Percentiles rank a stretch among this genome's conserved stretches.
phyloP scores from a whole-genome alignment of 1,139 yeast species.

The Kodamaea alishanica region DNA sequence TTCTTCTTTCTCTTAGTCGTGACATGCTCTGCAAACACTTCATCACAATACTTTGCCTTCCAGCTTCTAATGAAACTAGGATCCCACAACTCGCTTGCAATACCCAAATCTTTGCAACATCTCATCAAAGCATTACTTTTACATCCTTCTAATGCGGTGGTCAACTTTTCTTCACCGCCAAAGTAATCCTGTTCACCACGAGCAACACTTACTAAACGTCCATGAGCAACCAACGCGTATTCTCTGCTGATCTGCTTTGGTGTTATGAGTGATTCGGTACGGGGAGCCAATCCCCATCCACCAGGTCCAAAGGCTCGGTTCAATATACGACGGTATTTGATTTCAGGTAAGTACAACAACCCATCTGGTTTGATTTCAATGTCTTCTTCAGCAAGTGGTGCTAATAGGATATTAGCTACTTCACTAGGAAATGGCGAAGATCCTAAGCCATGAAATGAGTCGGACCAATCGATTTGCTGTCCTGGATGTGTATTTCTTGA shows the following conservation, averaged over 20 bases:
- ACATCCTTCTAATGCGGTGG: slow-evolving; percentile 97
- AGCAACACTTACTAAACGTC: slow-evolving; percentile 85
- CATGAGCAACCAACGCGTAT: slow-evolving; percentile 82
- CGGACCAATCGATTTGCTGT: slow-evolving; percentile 59
- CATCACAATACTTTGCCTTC: slow-evolving; percentile 74
- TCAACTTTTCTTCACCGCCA: slow-evolving; percentile 74
- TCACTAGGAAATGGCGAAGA: slow-evolving; percentile 64
- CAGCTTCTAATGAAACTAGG: slow-evolving; percentile 81
- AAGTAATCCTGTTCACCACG: slow-evolving; percentile 95
- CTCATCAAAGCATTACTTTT: slow-evolving; percentile 96
- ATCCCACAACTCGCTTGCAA: slow-evolving; percentile 97
- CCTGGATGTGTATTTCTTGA: slow-evolving; percentile 3
- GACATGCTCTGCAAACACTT: slow-evolving; percentile 81
- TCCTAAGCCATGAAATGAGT: slow-evolving; percentile 81
- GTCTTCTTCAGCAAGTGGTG: slow-evolving; percentile 62
- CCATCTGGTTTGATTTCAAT: slow-evolving; percentile 97
- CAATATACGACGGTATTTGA: slow-evolving; percentile 83
- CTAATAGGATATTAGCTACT: slow-evolving; percentile 55
- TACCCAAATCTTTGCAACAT: slow-evolving; percentile 94
- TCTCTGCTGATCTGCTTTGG: slow-evolving; percentile 69
- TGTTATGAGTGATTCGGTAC: slow-evolving; percentile 79
- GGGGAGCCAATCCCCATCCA: slow-evolving; percentile 97
- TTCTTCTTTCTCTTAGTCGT: slow-evolving; percentile 81
- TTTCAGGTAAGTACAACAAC: slow-evolving; percentile 84
- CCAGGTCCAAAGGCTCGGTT: slow-evolving; percentile 97